Evolutionary conservation across 2,329 filamentous ascomycete species (phyloP).

Genomic region (Zasmidium angulare): DNA sequence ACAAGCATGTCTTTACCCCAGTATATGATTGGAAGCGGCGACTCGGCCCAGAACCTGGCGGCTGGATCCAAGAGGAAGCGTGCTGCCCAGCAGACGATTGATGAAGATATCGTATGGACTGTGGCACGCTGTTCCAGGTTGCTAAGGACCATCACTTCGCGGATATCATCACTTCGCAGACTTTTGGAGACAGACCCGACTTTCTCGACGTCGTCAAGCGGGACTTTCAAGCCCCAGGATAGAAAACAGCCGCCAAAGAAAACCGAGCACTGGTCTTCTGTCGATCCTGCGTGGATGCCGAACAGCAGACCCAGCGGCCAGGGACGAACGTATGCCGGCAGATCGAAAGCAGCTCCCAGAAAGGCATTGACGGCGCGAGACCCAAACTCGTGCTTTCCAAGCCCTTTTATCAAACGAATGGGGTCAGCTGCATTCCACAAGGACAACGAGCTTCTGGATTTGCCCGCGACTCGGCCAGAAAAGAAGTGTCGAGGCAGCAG

Average conservation of each 20-base stretch:
- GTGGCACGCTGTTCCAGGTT: constrained; percentile 22
- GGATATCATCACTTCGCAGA: constrained; percentile 16
- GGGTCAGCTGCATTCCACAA: background rate
- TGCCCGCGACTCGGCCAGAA: background rate
- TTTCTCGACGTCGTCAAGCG: background rate
- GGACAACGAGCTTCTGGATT: background rate
- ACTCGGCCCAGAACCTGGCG: background rate
- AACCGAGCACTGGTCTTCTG: constrained; percentile 14
- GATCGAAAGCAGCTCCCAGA: constrained; percentile 1
- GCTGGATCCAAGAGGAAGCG: constrained; percentile 12
- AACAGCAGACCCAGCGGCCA: constrained; percentile 8
- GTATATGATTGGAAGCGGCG: background rate
- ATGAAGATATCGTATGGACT: constrained; percentile 24
- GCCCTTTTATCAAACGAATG: constrained; percentile 17
- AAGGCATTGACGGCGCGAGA: background rate
- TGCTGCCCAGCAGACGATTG: constrained; percentile 4
- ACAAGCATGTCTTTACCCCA: constrained; percentile 5
- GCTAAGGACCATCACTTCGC: constrained; percentile 19
- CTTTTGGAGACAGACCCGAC: constrained; percentile 1
- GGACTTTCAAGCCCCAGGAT: background rate
- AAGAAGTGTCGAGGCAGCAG: background rate
- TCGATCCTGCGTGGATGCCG: constrained; percentile 21
- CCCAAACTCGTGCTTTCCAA: constrained; percentile 9
- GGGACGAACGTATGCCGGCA: constrained; percentile 14
- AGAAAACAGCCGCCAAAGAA: background rate